These are phyloP conservation scores for Earliella scabrosa DNA, from an alignment of 1,284 basidiomycete genomes.

Conservation along the genomic window DNA sequence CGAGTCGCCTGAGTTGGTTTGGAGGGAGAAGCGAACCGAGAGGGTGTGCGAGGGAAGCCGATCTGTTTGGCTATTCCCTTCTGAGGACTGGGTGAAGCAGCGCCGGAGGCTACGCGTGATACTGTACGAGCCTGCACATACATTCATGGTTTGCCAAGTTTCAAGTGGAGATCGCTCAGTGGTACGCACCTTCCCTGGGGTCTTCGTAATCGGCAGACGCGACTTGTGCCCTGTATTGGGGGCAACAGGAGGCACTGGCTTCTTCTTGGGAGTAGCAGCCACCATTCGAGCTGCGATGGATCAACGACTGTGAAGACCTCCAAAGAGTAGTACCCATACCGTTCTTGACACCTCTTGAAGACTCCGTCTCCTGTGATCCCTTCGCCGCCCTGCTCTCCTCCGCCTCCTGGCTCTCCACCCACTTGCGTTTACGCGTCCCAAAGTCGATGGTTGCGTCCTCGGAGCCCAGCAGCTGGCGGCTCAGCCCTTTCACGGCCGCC, in stretches of 20 bases:
- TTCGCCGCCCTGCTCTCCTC: constrained; percentile 44
- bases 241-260: constrained; percentile 48
- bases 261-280: constrained; percentile 57
- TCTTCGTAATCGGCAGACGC: constrained; percentile 46
- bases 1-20: constrained; percentile 28
- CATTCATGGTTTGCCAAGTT: not conserved
- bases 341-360: constrained; percentile 58
- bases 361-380: constrained; percentile 41
- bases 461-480: constrained; percentile 51
- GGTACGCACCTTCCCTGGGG: constrained; percentile 52
- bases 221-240: constrained; percentile 52
- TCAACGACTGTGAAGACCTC: constrained; percentile 2
- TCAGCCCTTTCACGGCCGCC: constrained; percentile 64
- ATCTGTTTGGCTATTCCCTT: constrained; percentile 43
- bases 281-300: constrained; percentile 53
- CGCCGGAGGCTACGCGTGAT: constrained; percentile 36
- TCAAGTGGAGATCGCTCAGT: not conserved
- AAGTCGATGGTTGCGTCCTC: constrained; percentile 62
- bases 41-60: constrained; percentile 34
- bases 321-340: constrained; percentile 44
- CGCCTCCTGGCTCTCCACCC: constrained; percentile 63
- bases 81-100: constrained; percentile 57
- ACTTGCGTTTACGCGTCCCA: constrained; percentile 73
- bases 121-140: constrained; percentile 25
- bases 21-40: constrained; percentile 52